Evolutionary conservation across 306 rosid genomes (phyloP).

Genomic region (Lithocarpus polystachyus): DNA sequence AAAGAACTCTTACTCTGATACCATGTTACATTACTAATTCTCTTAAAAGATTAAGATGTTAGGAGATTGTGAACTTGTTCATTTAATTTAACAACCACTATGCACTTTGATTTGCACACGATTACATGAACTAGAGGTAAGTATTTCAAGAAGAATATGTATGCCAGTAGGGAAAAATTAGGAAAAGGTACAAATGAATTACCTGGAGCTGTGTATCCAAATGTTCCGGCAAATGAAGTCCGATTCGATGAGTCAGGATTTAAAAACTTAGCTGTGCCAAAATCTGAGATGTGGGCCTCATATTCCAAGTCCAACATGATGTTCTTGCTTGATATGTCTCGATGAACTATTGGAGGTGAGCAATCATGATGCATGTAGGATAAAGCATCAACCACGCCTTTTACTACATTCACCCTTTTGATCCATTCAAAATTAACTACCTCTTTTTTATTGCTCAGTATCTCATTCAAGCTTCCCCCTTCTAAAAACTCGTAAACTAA

Average conservation of each 20-base stretch:
- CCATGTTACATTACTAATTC: too few species aligned
- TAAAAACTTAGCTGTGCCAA: conserved; percentile 19
- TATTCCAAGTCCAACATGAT: conserved; percentile 10
- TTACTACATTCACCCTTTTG: neutral
- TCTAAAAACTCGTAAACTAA: too few species aligned
- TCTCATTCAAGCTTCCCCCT: too few species aligned
- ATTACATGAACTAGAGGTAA: too few species aligned
- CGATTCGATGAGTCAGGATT: neutral
- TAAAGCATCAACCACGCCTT: conserved; percentile 10
- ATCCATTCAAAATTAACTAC: conserved; percentile 5
- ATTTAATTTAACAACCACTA: too few species aligned
- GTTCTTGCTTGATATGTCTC: conserved; percentile 24
- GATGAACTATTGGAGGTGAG: neutral
- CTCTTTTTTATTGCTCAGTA: neutral
- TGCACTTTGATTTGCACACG: too few species aligned
- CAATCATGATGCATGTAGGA: too few species aligned
- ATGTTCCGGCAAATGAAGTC: conserved; percentile 17
- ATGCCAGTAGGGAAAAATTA: fast-evolving
- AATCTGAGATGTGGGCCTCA: neutral
- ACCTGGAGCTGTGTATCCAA: conserved; percentile 30
- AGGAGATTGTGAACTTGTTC: too few species aligned
- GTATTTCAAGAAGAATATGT: too few species aligned
- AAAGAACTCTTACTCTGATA: too few species aligned
- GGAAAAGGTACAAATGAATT: too few species aligned
- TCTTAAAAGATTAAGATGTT: too few species aligned